Percentiles rank a stretch among this genome's conserved stretches.
phyloP scores from a whole-genome alignment of 2,329 filamentous ascomycete genomes.

The Pseudogymnoascus sp. region DNA sequence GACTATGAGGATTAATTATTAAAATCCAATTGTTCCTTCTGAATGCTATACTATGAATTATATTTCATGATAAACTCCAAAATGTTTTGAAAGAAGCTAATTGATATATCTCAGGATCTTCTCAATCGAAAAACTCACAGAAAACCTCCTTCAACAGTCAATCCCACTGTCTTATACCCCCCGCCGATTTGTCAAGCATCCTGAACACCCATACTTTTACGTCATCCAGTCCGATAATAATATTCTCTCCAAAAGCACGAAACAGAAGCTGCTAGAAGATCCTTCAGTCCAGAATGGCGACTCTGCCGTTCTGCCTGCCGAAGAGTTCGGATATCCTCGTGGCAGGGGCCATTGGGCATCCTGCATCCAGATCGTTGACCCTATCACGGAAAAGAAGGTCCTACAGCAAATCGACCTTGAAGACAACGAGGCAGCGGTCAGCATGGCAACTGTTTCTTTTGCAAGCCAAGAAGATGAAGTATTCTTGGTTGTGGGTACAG shows the following conservation, averaged over 20 bases:
- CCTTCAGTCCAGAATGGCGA: slow-evolving; percentile 64
- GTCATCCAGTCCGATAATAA: slow-evolving; percentile 92
- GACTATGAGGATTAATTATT: slow-evolving; percentile 46
- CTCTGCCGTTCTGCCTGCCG: slow-evolving; percentile 58
- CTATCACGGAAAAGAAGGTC: slow-evolving; percentile 62
- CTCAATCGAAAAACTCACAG: slow-evolving; percentile 75
- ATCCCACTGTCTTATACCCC: slow-evolving; percentile 87
- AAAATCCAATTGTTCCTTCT: slow-evolving; percentile 96
- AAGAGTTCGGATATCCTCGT: slow-evolving; percentile 82
- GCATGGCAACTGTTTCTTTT: slow-evolving; percentile 75
- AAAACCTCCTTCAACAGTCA: slow-evolving; percentile 78
- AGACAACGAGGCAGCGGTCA: slow-evolving; percentile 87
- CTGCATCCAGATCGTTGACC: slow-evolving; percentile 87
- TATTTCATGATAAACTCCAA: slow-evolving; percentile 16
- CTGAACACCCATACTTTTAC: slow-evolving; percentile 83
- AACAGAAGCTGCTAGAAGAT: slow-evolving; percentile 64
- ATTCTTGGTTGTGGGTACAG: slow-evolving; percentile 90
- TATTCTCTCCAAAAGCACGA: slow-evolving; percentile 71
- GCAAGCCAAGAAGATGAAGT: slow-evolving; percentile 79
- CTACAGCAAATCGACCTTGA: slow-evolving; percentile 72
- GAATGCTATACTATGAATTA: slow-evolving; percentile 38
- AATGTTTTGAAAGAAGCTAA: slow-evolving; percentile 1
- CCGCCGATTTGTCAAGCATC: slow-evolving; percentile 77
- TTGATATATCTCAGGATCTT: slow-evolving; percentile 58
- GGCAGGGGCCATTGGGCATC: slow-evolving; percentile 87